Evolutionary conservation across 257 asterid genomes (phyloP).

Genomic region (Cinchona pubescens): DNA sequence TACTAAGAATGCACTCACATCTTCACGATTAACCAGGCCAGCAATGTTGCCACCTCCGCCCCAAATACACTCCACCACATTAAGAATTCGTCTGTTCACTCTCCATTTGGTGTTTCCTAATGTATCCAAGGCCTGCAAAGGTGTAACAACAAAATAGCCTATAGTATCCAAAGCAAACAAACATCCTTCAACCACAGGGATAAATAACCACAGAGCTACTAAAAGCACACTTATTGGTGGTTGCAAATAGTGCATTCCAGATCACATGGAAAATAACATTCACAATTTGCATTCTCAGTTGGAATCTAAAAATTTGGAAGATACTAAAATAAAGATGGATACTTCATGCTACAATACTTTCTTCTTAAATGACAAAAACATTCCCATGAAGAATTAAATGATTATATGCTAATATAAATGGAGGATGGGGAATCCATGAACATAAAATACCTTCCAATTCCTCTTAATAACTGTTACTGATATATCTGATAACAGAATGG

Average conservation of each 20-base stretch:
- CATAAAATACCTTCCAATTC: neutral
- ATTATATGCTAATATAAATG: neutral
- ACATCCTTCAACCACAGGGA: too few relatives aligned
- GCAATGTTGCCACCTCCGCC: slow-evolving; percentile 83
- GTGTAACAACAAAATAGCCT: slow-evolving; percentile 2
- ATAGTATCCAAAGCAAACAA: neutral
- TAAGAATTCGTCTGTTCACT: slow-evolving; percentile 69
- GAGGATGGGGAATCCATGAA: neutral
- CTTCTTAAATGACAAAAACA: neutral
- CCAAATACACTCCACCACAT: slow-evolving; percentile 89
- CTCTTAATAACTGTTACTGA: too few relatives aligned
- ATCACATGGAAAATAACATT: neutral
- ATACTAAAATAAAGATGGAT: neutral
- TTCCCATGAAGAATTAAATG: neutral
- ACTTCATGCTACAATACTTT: neutral
- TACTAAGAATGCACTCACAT: slow-evolving; percentile 49
- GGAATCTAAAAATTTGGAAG: neutral
- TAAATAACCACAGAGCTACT: neutral
- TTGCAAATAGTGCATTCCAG: neutral
- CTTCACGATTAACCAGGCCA: slow-evolving; percentile 79
- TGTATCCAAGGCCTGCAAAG: slow-evolving; percentile 85
- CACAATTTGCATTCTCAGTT: neutral
- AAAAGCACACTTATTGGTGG: neutral
- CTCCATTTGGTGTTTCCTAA: slow-evolving; percentile 94
- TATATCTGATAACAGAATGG: too few relatives aligned